A percentile compares a stretch with the other conserved stretches of the same genome.
phyloP scores from a whole-genome alignment of 1,284 basidiomycete species.

The Sutorius eximius region DNA sequence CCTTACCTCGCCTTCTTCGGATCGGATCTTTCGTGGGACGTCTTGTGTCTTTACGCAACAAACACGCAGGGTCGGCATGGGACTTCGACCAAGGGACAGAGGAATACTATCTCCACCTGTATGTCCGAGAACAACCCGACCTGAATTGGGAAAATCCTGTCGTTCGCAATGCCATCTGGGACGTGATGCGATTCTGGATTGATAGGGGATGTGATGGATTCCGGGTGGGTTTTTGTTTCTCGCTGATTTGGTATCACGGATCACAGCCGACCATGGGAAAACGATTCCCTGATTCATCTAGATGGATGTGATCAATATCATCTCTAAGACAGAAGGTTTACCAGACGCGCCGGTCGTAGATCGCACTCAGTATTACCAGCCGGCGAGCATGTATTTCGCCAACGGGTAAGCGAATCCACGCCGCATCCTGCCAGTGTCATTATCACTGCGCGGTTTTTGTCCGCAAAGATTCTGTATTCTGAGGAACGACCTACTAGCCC shows the following conservation, averaged over 20 bases:
- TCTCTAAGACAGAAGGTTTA: constrained; percentile 62
- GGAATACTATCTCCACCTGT: constrained; percentile 78
- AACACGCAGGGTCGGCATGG: constrained; percentile 66
- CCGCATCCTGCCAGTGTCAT: constrained; percentile 10
- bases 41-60: not conserved
- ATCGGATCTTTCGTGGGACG: constrained; percentile 2
- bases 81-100: constrained; percentile 66
- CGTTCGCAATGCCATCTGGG: constrained; percentile 62
- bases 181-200: constrained; percentile 74
- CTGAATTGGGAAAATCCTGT: constrained; percentile 76
- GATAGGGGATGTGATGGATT: constrained; percentile 76
- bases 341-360: constrained; percentile 64
- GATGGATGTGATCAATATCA: constrained; percentile 72
- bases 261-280: constrained; percentile 5
- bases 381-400: constrained; percentile 53
- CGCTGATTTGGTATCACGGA: not conserved
- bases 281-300: constrained; percentile 20
- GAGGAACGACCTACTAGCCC: constrained; percentile 41
- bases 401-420: constrained; percentile 51
- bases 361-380: constrained; percentile 55
- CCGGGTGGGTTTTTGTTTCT: constrained; percentile 43
- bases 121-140: constrained; percentile 72
- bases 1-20: not conserved
- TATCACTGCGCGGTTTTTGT: constrained; percentile 6
- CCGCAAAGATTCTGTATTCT: constrained; percentile 16